Conservation (phyloP, 148 eudicot genomes). For the Dysphania ambrosioides region DNA sequence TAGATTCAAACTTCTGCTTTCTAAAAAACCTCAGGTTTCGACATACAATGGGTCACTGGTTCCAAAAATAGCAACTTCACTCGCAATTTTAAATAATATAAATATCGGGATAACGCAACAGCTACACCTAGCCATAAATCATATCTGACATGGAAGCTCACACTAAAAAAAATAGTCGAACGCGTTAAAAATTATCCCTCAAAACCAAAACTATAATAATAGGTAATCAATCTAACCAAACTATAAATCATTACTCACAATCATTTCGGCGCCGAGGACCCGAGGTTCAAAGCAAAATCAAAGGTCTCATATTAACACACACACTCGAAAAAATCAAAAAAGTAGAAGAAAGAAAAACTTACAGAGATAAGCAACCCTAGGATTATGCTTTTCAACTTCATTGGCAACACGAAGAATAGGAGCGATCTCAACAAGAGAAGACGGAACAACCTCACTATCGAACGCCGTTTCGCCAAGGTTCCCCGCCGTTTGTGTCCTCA, state of each 20-base stretch:
- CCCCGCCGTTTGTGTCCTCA: conserved; percentile 83
- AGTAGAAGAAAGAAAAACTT: conserved; percentile 22
- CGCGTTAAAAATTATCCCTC: no score
- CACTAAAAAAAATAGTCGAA: no score
- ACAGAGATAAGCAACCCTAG: conserved; percentile 96
- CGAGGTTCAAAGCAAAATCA: no score
- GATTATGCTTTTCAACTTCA: conserved; percentile 88
- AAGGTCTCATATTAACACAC: no score
- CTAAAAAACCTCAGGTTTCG: not conserved
- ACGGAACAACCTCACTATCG: conserved; percentile 97
- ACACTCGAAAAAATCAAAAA: no score
- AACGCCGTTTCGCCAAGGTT: conserved; percentile 76
- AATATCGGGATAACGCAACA: not conserved
- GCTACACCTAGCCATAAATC: no score
- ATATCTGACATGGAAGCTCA: no score
- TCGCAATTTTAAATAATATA: no score
- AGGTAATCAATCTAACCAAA: no score
- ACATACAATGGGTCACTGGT: not conserved
- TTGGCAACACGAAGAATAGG: conserved; percentile 99
- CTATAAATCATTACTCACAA: no score
- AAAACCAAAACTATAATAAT: no score
- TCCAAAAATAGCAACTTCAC: not conserved
- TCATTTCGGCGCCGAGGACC: no score
- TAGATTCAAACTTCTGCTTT: not conserved
- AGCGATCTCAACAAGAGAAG: conserved; percentile 86